Base-by-base conservation (phyloP, 345 rosid species). In the Anacardium occidentale region DNA sequence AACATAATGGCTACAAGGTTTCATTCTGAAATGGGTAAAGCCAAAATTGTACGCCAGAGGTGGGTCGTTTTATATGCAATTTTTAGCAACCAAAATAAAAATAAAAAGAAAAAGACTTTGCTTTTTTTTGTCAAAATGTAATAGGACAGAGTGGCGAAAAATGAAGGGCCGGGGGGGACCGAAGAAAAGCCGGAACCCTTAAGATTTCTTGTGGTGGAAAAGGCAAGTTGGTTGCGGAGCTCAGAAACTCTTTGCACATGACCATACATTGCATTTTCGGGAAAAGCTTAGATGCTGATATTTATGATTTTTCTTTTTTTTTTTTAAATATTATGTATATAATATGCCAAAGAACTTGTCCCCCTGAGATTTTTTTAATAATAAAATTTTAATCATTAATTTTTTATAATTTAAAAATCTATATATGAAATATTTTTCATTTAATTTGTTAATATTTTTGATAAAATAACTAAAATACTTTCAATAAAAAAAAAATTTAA, bases 41-140 rank as follows among this genome's bases (percentile, higher is more conserved):
- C 71, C 64, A 63, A 64, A 75, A 75, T 55, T 60, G 58, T 29
- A 71, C 56, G 62, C 20, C 22, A 20, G 70, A 45, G 70, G 21
- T 70, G 45, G 65, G 61, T 70, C 56, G 67, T 70, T 14, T 64
- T 20, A 22, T 57, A 42, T 63, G 56, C 29, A 45, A 60, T 71
- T 62, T 20, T 13, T 50, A 20, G 60, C 22, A n/a, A 59, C 42
- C 5, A 0, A 29, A 29, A n/a, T n/a, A n/a, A n/a, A n/a, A n/a
- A n/a, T n/a, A n/a, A 3, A 29, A 29, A 29, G 3, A 29, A 5
- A 6, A 37, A 5, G 7, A 37, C 42, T 37, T 37, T 5, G 42
- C 42, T 37, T 37, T 5, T 37, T 48, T 73, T 48, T 64, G 74
- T 74, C 77, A 40, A 34, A 67, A 57, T 25, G 42, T 9, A n/a